Base-by-base conservation (phyloP, 495 filamentous ascomycete species). In the Thermothielavioides terrestris region DNA sequence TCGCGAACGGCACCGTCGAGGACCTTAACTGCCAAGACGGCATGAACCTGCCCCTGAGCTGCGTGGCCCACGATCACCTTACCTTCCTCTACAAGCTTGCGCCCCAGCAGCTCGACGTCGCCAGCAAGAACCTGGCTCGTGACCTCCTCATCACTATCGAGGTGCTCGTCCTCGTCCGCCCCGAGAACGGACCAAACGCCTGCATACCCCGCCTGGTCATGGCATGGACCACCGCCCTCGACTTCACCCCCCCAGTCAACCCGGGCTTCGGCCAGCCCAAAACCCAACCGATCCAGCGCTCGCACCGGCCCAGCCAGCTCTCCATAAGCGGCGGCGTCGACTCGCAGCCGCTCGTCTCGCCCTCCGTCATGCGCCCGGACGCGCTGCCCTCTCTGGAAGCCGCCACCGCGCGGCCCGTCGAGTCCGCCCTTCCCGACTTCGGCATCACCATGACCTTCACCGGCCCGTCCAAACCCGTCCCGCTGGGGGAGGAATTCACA, bases 11-110 rank as follows among this genome's bases (percentile, higher is more conserved):
- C 40, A 74, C 66, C 6, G 80, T 88, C 9, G 82, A 85, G 50
- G 74, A 81, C 51, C 69, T 89, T n/a, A 83, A 77, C 42, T 55
- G 32, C 40, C 63, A 80, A 39, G 65, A 68, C 12, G 75, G 80
- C 12, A 73, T 88, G 50, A 49, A 55, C 22, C 71, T 87, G 9
- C 86, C 89, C 0, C 71, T 89, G 20, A 71, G 64, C 39, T 88
- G 86, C 55, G 81, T 80, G 20, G 85, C 89, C 14, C 79, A 85
- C 59, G 89, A 95, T 56, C 87, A 91, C 64, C 67, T 91, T 44
- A 92, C 87, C 6, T 82, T 94, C 56, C 71, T 95, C 44, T 95
- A 92, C 67, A 82, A 82, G 52, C 71, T 97, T 18, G 73, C 74
- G 3, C 84, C 85, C 1, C 76, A 78, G 41, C 77, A 84, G 50